Conservation (phyloP, 192 early-diverging fungal species). For the Umbelopsis isabellina region DNA sequence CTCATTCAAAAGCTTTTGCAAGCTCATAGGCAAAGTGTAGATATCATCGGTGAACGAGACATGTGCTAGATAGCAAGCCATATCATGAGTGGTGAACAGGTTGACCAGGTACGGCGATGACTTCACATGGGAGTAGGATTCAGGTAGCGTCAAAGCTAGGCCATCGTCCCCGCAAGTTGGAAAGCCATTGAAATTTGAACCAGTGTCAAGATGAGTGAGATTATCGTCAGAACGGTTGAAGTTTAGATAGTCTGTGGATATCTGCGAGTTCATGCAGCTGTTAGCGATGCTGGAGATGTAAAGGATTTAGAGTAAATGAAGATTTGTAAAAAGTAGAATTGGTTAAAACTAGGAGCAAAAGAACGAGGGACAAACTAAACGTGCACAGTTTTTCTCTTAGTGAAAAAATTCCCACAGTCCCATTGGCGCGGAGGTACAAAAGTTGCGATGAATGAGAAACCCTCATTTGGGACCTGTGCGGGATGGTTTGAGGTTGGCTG, state of each 20-base stretch:
- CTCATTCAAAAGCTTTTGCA: slow-evolving; percentile 35
- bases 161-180: slow-evolving; percentile 13
- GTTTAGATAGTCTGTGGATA: background rate
- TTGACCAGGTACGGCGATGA: slow-evolving; percentile 31
- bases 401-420: slow-evolving; percentile 12
- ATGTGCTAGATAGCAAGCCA: slow-evolving; percentile 37
- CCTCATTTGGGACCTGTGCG: background rate
- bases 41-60: slow-evolving; percentile 46
- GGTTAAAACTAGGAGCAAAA: background rate
- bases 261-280: slow-evolving; percentile 15
- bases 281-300: background rate
- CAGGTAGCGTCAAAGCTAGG: background rate
- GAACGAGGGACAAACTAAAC: background rate
- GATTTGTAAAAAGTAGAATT: too few relatives aligned
- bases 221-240: slow-evolving; percentile 6
- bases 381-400: background rate
- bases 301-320: background rate
- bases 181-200: background rate
- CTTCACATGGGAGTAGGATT: background rate
- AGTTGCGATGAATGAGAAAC: background rate
- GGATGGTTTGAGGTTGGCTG: background rate
- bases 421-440: slow-evolving; percentile 5
- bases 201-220: background rate
- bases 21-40: slow-evolving; percentile 38
- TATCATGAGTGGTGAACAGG: slow-evolving; percentile 40